Evolutionary conservation across 768 basidiomycete species (phyloP), one percentile per base, ranked within the genome.

Genomic region (Hysterangium stoloniferum): DNA sequence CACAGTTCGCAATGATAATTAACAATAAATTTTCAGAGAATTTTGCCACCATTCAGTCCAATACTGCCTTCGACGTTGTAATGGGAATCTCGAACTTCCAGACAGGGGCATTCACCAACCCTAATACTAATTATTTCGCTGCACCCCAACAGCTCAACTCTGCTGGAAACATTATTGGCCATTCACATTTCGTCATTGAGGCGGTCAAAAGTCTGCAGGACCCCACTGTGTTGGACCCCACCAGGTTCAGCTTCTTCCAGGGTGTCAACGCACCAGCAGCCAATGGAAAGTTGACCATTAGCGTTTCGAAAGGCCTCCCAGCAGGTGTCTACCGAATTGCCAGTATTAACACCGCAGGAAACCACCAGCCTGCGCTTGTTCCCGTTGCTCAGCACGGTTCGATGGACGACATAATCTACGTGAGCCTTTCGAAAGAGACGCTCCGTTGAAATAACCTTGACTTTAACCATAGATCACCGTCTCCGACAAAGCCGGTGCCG

Each of bases 341-440:
- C 53, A 74, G 76, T 4, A 81, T 82, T 63, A 77, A 77, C 58
- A 59, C 72, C 28, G 69, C 74, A 13, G 60, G 74, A 8, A 84
- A 84, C 64, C 80, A 84, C 57, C 74, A 76, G 56, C 80, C 76
- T 5, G 72, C 66, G 43, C 64, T 81, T 49, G 78, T 75, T 37
- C 70, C 80, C n/a, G 62, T 84, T 38, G 80, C 76, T 12, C 80
- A 79, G 56, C 84, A 79, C 56, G 80, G 81, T 53, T 63, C 66
- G 19, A 58, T 80, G 25, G 79, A 84, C 60, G 82, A 86, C 59
- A 69, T 67, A 45, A 60, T 77, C 63, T 83, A 83, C 64, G 76
- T 81, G 55, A 56, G 75, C n/a, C n/a, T n/a, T n/a, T n/a, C n/a
- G n/a, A n/a, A n/a, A n/a, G n/a, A n/a, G n/a, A n/a, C n/a, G n/a